Evolutionary conservation across 2,329 filamentous ascomycete species (phyloP).

Genomic region (Sporothrix euskadiensis): DNA sequence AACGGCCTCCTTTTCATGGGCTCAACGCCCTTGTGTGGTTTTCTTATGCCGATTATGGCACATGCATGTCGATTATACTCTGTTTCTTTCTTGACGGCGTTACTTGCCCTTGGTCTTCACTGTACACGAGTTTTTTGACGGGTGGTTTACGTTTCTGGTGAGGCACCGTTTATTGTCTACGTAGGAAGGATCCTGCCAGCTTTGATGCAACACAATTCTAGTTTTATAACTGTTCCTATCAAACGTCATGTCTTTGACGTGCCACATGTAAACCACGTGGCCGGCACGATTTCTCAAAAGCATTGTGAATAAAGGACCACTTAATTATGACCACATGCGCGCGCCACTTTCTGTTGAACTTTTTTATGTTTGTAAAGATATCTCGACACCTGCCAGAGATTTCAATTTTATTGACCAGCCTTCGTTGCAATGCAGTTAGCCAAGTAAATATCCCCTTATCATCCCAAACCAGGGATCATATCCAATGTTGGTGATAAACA

Average conservation of each 20-base stretch:
- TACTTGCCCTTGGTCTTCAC: background rate
- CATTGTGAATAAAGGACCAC: background rate
- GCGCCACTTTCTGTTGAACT: background rate
- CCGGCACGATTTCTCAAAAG: too few species aligned
- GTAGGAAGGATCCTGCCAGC: background rate
- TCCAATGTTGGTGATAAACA: background rate
- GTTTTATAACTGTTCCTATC: background rate
- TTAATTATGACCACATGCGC: background rate
- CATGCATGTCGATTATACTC: background rate
- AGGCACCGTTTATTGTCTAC: background rate
- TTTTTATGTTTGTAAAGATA: background rate
- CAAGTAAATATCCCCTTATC: background rate
- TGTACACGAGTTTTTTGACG: conserved; percentile 1
- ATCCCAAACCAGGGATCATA: background rate
- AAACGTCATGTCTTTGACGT: background rate
- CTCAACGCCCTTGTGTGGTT: background rate
- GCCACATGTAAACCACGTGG: background rate
- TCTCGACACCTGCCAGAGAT: conserved; percentile 4
- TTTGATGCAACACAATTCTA: background rate
- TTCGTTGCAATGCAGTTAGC: conserved; percentile 5
- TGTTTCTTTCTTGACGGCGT: background rate
- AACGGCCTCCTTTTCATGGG: background rate
- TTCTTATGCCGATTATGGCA: background rate
- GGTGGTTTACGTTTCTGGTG: background rate
- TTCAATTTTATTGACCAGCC: background rate